Base-by-base conservation (phyloP, 768 basidiomycete genomes). In the Kwoniella heveanensis region DNA sequence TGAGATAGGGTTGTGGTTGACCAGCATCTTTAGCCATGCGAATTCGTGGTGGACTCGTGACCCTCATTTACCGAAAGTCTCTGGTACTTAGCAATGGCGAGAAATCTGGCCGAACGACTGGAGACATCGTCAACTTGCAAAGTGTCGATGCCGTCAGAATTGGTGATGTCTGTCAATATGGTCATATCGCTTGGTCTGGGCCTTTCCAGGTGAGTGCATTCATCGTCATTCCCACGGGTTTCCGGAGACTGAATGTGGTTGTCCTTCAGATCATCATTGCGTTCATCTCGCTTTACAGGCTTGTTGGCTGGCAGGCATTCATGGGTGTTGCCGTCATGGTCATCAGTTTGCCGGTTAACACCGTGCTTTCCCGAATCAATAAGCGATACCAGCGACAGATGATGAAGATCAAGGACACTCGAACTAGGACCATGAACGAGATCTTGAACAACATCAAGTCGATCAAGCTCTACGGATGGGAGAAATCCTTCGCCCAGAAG, bases 41-140 rank as follows among this genome's bases (percentile, higher is more conserved):
- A n/a, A 85, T 96, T 48, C 88, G 92, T 27, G 89, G 91, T 0
- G 94, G 93, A 0, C 85, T 98, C 22, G 86, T 97, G 15, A 87
- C 88, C 1, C 85, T 84, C 2, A 91, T 96, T 55, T 97, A 95
- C 82, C 82, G 86, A 54, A 96, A 97, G 77, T 85, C 92, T 0
- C 83, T 98, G 22, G 84, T 91, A 2, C 85, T 98, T 9, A 91
- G 90, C 1, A 92, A 89, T 70, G 90, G 91, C 62, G 92, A 91
- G 72, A 86, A 89, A 4, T 84, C 85, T 10, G 81, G 80, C 4
- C 86, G 91, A 46, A 85, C 90, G 0, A 87, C 90, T 0, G 94
- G 95, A 0, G 93, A 96, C 76, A 93, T 96, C 36, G 92, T 96
- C 66, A 97, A 96, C 75, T 80, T 95, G 30, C 93, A 94, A 88